Conservation (phyloP, 805 yeast species). For the Wickerhamiella slavikovae region DNA sequence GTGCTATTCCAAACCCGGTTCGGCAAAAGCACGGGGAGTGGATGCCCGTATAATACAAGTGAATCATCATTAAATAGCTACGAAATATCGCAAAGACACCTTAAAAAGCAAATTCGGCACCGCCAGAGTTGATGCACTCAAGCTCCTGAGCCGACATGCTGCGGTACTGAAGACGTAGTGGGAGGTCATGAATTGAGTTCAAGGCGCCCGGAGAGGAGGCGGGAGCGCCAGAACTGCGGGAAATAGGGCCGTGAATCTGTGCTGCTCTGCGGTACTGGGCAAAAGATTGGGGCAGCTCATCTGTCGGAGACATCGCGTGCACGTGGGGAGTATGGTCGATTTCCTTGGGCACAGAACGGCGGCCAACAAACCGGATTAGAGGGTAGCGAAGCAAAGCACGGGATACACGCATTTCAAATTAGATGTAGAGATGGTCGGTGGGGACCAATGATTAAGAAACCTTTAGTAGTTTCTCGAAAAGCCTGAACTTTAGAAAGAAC, state of each 20-base stretch:
- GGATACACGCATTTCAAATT: slow-evolving; percentile 18
- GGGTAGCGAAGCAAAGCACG: slow-evolving; percentile 24
- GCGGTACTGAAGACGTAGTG: slow-evolving; percentile 52
- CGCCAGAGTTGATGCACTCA: slow-evolving; percentile 64
- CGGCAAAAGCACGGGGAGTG: too few species aligned
- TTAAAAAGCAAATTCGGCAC: slow-evolving; percentile 41
- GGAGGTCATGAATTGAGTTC: slow-evolving; percentile 40
- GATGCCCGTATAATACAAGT: too few species aligned
- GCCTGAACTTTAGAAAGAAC: too few species aligned
- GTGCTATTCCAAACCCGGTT: too few species aligned
- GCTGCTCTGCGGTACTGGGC: slow-evolving; percentile 14
- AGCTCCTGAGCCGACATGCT: slow-evolving; percentile 46
- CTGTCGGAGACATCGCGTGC: slow-evolving; percentile 22
- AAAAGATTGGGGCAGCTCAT: slow-evolving; percentile 21
- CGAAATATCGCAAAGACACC: not conserved
- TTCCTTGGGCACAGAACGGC: slow-evolving; percentile 26
- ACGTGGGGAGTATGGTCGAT: slow-evolving; percentile 23
- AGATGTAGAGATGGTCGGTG: too few species aligned
- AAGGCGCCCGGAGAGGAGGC: slow-evolving; percentile 12
- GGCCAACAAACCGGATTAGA: slow-evolving; percentile 72
- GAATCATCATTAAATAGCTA: too few species aligned
- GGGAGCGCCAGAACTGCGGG: slow-evolving; percentile 10
- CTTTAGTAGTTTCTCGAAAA: too few species aligned
- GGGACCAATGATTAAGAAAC: too few species aligned
- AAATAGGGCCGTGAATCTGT: slow-evolving; percentile 18